Evolutionary conservation across 2,329 filamentous ascomycete genomes (phyloP).

Genomic region (Cytospora piceicola): DNA sequence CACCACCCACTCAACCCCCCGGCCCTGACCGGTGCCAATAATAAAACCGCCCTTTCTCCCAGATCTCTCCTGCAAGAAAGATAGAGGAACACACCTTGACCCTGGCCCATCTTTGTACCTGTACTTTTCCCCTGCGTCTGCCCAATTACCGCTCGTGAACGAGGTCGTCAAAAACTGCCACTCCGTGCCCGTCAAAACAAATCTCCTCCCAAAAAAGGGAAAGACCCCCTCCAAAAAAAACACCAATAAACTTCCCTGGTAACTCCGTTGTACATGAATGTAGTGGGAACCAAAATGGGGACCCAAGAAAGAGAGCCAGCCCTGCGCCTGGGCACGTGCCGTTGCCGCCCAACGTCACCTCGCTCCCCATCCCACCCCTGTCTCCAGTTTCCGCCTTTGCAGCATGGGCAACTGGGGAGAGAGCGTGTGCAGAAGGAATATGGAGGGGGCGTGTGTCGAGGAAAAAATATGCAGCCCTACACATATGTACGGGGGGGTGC

Average conservation of each 20-base stretch:
- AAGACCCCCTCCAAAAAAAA: background rate
- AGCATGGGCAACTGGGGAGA: slow-evolving; percentile 9
- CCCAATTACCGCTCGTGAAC: slow-evolving; percentile 62
- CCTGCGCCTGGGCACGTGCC: slow-evolving; percentile 12
- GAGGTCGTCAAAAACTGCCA: slow-evolving; percentile 41
- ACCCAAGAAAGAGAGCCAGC: slow-evolving; percentile 27
- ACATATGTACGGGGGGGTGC: slow-evolving; percentile 5
- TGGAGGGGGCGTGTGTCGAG: slow-evolving; percentile 26
- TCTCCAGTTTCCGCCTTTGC: too few species aligned
- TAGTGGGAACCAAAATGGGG: background rate
- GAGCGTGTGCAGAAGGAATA: slow-evolving; percentile 25
- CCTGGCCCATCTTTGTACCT: slow-evolving; percentile 40
- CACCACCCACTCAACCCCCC: slow-evolving; percentile 9
- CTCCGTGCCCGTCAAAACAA: slow-evolving; percentile 46
- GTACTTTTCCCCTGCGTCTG: slow-evolving; percentile 47
- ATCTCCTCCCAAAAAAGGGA: slow-evolving; percentile 37
- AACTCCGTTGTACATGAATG: slow-evolving; percentile 3
- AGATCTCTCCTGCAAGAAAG: slow-evolving; percentile 32
- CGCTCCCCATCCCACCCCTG: slow-evolving; percentile 18
- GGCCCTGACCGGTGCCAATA: slow-evolving; percentile 24
- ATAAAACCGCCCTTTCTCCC: slow-evolving; percentile 29
- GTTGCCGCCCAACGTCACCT: slow-evolving; percentile 30
- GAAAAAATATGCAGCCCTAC: slow-evolving; percentile 30
- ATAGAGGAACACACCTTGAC: background rate
- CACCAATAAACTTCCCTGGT: background rate